These are phyloP conservation scores for Citrus mangshanensis DNA, from an alignment of 345 rosid species.

Conservation along the genomic window DNA sequence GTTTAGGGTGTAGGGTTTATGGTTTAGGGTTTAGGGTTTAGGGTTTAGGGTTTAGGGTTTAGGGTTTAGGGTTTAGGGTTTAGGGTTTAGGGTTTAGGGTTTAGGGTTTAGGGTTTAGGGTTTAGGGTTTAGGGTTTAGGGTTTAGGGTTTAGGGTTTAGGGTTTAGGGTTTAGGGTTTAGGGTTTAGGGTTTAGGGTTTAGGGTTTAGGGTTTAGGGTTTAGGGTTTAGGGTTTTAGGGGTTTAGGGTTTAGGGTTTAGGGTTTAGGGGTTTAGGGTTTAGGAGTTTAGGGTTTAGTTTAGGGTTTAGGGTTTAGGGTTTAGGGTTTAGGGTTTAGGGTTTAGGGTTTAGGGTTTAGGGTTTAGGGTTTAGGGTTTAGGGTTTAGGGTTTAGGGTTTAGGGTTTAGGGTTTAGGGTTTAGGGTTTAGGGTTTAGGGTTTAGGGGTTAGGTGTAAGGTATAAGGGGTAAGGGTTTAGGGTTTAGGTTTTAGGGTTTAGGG, in stretches of 20 bases:
- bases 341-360: too few species aligned
- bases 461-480: constrained; percentile 14
- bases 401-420: constrained; percentile 19
- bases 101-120: constrained; percentile 15
- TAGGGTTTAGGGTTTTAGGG: constrained; percentile 24
- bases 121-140: constrained; percentile 16
- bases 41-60: constrained; percentile 11
- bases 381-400: too few species aligned
- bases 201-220: constrained; percentile 20
- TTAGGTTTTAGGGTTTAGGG: too few species aligned
- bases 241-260: constrained; percentile 27
- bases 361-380: too few species aligned
- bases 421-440: constrained; percentile 18
- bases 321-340: too few species aligned
- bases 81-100: constrained; percentile 19
- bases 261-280: constrained; percentile 27
- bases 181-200: constrained; percentile 17
- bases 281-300: constrained; percentile 22
- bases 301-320: constrained; percentile 10
- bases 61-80: constrained; percentile 24
- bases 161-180: constrained; percentile 20
- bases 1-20: constrained; percentile 18
- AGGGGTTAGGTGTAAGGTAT: constrained; percentile 18
- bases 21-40: constrained; percentile 14
- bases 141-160: constrained; percentile 20